Percentiles rank a stretch among this genome's conserved stretches.
Conservation (phyloP, 345 rosid genomes). For the Pistacia integerrima region DNA sequence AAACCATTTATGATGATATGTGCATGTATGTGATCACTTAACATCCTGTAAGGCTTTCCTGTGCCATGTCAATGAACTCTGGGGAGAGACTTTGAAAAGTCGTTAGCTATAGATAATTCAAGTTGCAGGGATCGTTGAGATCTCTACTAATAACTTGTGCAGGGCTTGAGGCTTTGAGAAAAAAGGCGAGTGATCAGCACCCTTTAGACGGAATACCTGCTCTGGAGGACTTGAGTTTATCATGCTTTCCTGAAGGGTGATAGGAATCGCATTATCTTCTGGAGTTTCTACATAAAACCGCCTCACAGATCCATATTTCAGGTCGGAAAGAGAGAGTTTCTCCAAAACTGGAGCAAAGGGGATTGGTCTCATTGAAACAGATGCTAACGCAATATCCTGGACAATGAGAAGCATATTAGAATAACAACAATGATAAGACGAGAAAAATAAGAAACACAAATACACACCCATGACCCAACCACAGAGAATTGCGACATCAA, state of each 20-base stretch:
- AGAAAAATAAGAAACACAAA: background rate
- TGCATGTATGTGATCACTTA: conserved; percentile 19
- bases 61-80: conserved; percentile 2
- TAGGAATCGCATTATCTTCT: conserved; percentile 83
- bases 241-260: conserved; percentile 75
- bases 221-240: conserved; percentile 77
- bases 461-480: background rate
- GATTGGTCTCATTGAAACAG: conserved; percentile 88
- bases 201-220: conserved; percentile 72
- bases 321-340: conserved; percentile 74
- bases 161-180: conserved; percentile 99
- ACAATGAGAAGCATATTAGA: conserved; percentile 14
- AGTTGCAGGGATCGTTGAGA: conserved; percentile 51
- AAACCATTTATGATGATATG: conserved; percentile 13
- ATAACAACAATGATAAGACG: background rate
- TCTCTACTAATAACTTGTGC: conserved; percentile 84
- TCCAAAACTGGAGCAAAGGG: conserved; percentile 95
- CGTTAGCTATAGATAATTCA: conserved; percentile 14
- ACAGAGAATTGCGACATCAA: background rate
- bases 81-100: background rate
- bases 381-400: conserved; percentile 93
- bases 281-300: conserved; percentile 78
- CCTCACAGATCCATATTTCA: conserved; percentile 72
- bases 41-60: conserved; percentile 16
- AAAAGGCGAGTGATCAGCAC: conserved; percentile 97